Evolutionary conservation across 805 yeast genomes (phyloP).

Genomic region (Kodamaea sagamina): DNA sequence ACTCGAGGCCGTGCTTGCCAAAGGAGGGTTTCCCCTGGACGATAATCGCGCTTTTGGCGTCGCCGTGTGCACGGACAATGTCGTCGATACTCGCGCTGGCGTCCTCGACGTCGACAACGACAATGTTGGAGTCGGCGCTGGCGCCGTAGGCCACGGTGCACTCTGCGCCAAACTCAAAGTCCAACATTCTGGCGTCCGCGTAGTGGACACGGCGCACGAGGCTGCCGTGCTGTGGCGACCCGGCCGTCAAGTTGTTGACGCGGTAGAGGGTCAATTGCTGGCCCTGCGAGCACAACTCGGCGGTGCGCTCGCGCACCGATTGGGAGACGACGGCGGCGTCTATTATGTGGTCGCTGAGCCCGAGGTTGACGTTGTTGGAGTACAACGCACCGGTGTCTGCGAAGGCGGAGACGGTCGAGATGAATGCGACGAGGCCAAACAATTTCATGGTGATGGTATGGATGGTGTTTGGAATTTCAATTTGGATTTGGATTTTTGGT

Average conservation of each 20-base stretch:
- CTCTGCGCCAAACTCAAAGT: slow-evolving; percentile 17
- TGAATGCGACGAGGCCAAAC: slow-evolving; percentile 11
- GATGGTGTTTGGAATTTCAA: slow-evolving; percentile 5
- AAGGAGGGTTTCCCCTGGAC: slow-evolving; percentile 37
- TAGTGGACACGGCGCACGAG: slow-evolving; percentile 25
- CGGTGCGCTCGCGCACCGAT: slow-evolving; percentile 18
- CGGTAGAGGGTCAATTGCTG: slow-evolving; percentile 27
- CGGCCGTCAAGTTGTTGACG: slow-evolving; percentile 22
- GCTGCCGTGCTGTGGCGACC: slow-evolving; percentile 12
- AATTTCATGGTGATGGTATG: slow-evolving; percentile 13
- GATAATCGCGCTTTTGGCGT: slow-evolving; percentile 15
- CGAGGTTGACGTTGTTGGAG: slow-evolving; percentile 14
- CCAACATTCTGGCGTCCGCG: slow-evolving; percentile 18
- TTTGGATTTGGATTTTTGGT: background rate
- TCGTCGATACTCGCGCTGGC: slow-evolving; percentile 2
- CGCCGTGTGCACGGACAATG: slow-evolving; percentile 5
- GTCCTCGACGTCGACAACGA: slow-evolving; percentile 10
- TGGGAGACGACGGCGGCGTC: slow-evolving; percentile 21
- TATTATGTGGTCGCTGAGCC: slow-evolving; percentile 21
- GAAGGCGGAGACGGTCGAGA: slow-evolving; percentile 22
- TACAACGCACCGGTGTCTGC: slow-evolving; percentile 28
- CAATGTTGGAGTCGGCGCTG: background rate
- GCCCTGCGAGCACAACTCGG: slow-evolving; percentile 21
- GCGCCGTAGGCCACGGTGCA: slow-evolving; percentile 11
- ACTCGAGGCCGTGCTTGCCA: slow-evolving; percentile 22